These are phyloP conservation scores for Lactarius tabidus DNA, from an alignment of 768 basidiomycete genomes.

Conservation along the genomic window DNA sequence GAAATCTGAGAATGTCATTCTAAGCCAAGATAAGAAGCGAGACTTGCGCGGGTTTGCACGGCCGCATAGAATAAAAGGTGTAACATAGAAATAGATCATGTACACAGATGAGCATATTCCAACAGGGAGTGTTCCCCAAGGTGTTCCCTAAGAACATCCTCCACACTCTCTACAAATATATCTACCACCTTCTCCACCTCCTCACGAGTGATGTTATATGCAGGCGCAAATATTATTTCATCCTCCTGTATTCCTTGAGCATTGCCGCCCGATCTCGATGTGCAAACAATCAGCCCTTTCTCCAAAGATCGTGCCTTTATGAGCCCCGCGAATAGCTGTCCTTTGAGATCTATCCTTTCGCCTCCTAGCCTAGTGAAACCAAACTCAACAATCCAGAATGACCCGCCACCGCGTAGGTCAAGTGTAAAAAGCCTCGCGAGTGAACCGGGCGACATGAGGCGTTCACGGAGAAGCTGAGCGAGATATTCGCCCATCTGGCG, in stretches of 20 bases:
- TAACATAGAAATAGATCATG: too few relatives aligned
- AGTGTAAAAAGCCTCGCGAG: conserved; percentile 62
- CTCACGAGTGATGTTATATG: conserved; percentile 70
- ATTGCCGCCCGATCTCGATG: conserved; percentile 63
- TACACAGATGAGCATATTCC: too few relatives aligned
- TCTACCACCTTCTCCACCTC: conserved; percentile 68
- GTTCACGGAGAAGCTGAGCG: conserved; percentile 46
- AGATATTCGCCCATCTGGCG: conserved; percentile 58
- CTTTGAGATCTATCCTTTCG: conserved; percentile 45
- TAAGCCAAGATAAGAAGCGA: too few relatives aligned
- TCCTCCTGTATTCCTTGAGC: conserved; percentile 71
- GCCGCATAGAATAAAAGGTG: too few relatives aligned
- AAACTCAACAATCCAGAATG: conserved; percentile 83
- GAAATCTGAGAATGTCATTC: too few relatives aligned
- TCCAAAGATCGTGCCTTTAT: conserved; percentile 66
- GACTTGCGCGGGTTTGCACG: too few relatives aligned
- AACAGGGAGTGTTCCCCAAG: too few relatives aligned
- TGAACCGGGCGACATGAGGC: conserved; percentile 53
- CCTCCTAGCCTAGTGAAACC: conserved; percentile 52
- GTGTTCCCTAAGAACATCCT: conserved; percentile 47
- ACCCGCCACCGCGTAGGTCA: conserved; percentile 82
- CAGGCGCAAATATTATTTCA: conserved; percentile 70
- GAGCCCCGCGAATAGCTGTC: conserved; percentile 56
- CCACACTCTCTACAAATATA: conserved; percentile 60
- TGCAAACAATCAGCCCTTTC: conserved; percentile 68